These are phyloP conservation scores for Fragilaria crotonensis DNA, from an alignment of 108 stramenopile species.

Conservation along the genomic window DNA sequence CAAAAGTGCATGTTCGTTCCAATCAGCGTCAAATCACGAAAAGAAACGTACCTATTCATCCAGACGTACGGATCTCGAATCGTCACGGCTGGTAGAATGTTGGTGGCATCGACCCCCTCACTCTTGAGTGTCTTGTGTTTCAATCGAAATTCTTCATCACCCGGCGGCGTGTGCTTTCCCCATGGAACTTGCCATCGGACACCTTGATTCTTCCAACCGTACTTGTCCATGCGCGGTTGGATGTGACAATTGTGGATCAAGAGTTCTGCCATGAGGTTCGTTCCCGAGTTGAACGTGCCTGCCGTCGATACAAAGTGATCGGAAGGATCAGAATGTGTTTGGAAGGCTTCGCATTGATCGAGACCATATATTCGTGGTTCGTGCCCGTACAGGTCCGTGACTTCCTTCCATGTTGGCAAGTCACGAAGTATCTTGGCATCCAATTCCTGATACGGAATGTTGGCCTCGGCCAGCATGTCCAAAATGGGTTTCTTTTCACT, in stretches of 20 bases:
- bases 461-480: background rate
- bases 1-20: background rate
- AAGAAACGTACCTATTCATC: constrained; percentile 27
- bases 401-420: constrained; percentile 32
- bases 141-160: constrained; percentile 28
- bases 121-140: constrained; percentile 34
- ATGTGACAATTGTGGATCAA: constrained; percentile 56
- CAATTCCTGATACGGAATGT: background rate
- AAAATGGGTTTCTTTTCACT: constrained; percentile 1
- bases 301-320: constrained; percentile 33
- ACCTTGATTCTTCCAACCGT: constrained; percentile 23
- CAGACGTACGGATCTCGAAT: constrained; percentile 73
- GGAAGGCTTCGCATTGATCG: constrained; percentile 27
- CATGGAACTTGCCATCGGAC: constrained; percentile 69
- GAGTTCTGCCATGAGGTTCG: constrained; percentile 67
- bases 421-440: constrained; percentile 16
- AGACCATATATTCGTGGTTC: constrained; percentile 35
- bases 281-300: constrained; percentile 79
- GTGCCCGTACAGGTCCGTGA: constrained; percentile 27
- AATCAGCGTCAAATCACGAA: background rate
- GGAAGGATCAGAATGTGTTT: constrained; percentile 15
- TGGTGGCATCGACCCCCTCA: constrained; percentile 23
- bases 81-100: constrained; percentile 40
- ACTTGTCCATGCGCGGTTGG: constrained; percentile 28
- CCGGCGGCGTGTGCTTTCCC: constrained; percentile 84